Evolutionary conservation across 306 rosid genomes (phyloP), one percentile per base, ranked within the genome.

Genomic region (Leucaena leucocephala): DNA sequence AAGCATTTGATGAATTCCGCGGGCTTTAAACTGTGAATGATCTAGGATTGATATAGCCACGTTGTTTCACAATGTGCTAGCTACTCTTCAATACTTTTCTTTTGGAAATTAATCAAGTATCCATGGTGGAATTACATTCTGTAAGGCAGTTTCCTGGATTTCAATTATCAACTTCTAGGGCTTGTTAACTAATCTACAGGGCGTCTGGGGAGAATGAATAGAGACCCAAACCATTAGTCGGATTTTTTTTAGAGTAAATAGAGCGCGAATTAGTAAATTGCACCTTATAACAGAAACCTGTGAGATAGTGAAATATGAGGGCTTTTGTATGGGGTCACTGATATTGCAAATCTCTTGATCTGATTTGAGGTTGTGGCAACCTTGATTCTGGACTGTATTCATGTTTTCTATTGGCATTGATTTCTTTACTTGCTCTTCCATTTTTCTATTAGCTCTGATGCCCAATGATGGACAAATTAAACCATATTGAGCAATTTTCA

Each of bases 401-500:
- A n/a, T 19, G 33, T 54, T 36, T 50, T 50, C n/a, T 3, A 5
- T 52, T 52, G 0, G 11, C 40, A 15, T 34, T 15, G 9, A 14
- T 68, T 68, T 17, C 27, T 65, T 39, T 16, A 8, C 42, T 17
- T 39, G 10, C 40, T 39, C 5, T 9, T 66, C 5, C 44, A 17
- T 54, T 52, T 54, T 7, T n/a, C 13, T 54, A n/a, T 54, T 7
- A 0, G 13, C 63, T 21, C 14, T 44, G 38, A 6, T 13, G 79
- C 82, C 76, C 73, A 40, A 39, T 84, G 87, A 84, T 84, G 87
- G 21, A 71, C 5, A 71, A 55, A 36, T 64, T 46, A 71, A 64
- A 75, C 58, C 7, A 12, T 62, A 64, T 43, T 55, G 83, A 80
- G 79, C 73, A 69, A 75, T 82, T 61, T 45, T 3, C 78, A n/a